Evolutionary conservation across 129 eudicot genomes (phyloP).

Genomic region (Glebionis coronaria): DNA sequence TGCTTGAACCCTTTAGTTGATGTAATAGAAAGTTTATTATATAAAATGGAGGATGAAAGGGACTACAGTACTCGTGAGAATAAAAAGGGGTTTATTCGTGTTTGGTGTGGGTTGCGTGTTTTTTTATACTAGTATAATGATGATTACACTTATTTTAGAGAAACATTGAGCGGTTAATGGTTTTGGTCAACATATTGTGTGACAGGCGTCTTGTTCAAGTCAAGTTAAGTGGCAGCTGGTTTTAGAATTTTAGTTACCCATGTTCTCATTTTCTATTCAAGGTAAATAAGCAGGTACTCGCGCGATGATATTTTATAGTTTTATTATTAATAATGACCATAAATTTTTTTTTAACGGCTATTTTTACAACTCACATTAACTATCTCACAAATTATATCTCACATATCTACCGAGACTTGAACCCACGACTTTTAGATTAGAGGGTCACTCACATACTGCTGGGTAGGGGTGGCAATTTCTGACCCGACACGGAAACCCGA

Average conservation of each 20-base stretch:
- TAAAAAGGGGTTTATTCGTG: conserved; percentile 35
- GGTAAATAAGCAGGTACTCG: too few species aligned
- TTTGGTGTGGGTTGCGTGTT: conserved; percentile 24
- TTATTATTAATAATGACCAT: too few species aligned
- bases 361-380: too few species aligned
- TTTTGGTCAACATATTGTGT: conserved; percentile 20
- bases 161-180: conserved; percentile 25
- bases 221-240: conserved; percentile 2
- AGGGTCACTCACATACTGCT: too few species aligned
- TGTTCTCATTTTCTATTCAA: too few species aligned
- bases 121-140: background rate
- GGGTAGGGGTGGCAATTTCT: too few species aligned
- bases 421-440: too few species aligned
- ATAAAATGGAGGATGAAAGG: conserved; percentile 27
- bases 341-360: too few species aligned
- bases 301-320: too few species aligned
- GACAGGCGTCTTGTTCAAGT: background rate
- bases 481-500: too few species aligned
- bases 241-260: background rate
- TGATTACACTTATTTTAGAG: background rate
- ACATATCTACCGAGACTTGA: too few species aligned
- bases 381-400: too few species aligned
- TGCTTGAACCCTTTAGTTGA: background rate
- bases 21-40: background rate
- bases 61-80: conserved; percentile 5